These are phyloP conservation scores for Aurifilum marmelostoma DNA, from an alignment of 2,329 filamentous ascomycete species.

Conservation along the genomic window DNA sequence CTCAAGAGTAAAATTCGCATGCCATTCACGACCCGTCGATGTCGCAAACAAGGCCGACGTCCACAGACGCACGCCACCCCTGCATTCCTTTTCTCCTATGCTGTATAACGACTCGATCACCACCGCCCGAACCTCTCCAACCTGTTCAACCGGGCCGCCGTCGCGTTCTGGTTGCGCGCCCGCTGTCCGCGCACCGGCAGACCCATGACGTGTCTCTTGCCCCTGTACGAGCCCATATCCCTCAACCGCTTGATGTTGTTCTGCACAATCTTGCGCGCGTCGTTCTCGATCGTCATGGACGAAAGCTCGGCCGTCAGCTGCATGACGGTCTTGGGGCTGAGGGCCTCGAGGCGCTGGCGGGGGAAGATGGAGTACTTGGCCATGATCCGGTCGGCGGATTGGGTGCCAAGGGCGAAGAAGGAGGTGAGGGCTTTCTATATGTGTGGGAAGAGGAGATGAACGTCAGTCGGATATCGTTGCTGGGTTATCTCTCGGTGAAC, in stretches of 20 bases:
- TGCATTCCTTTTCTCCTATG: too few species aligned
- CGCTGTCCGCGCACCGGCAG: slow-evolving; percentile 89
- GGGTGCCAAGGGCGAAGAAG: slow-evolving; percentile 84
- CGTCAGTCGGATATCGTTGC: not conserved
- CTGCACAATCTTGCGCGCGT: slow-evolving; percentile 74
- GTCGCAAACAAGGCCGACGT: not conserved
- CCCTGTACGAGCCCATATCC: slow-evolving; percentile 89
- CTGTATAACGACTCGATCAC: too few species aligned
- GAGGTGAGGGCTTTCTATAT: slow-evolving; percentile 71
- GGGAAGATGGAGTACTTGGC: slow-evolving; percentile 89
- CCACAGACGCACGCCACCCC: not conserved
- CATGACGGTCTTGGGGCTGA: slow-evolving; percentile 76
- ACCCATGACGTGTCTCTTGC: slow-evolving; percentile 88
- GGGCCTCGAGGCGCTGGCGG: slow-evolving; percentile 73
- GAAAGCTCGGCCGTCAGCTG: slow-evolving; percentile 84
- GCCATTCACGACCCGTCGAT: not conserved
- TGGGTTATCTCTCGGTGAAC: slow-evolving; percentile 17
- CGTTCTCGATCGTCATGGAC: slow-evolving; percentile 92
- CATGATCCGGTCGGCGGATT: slow-evolving; percentile 73
- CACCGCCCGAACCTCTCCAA: slow-evolving; percentile 49
- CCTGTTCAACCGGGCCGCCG: slow-evolving; percentile 64
- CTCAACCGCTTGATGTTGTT: slow-evolving; percentile 86
- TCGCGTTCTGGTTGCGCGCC: slow-evolving; percentile 74
- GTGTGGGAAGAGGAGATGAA: slow-evolving; percentile 1
- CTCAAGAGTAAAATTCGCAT: too few species aligned